Evolutionary conservation across 345 rosid genomes (phyloP).

Genomic region (Corymbia maculata): DNA sequence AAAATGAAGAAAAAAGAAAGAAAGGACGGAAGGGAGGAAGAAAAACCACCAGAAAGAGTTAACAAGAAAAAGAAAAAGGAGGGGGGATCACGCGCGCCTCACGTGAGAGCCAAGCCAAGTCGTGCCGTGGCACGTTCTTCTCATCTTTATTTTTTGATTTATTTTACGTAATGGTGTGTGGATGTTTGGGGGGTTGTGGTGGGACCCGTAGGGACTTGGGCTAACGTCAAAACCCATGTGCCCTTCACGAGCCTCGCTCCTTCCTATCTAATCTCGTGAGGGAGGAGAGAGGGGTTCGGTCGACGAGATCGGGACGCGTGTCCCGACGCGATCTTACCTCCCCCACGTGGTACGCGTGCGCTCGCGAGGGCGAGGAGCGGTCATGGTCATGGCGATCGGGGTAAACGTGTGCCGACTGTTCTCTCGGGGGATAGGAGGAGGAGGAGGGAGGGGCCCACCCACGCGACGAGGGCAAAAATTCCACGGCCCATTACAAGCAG

Average conservation of each 20-base stretch:
- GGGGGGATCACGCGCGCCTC: not conserved
- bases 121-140: not conserved
- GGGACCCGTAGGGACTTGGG: not conserved
- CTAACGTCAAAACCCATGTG: not conserved
- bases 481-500: too few relatives aligned
- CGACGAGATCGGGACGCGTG: not conserved
- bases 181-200: fast-evolving
- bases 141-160: not conserved
- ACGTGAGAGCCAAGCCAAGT: not conserved
- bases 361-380: not conserved
- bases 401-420: not conserved
- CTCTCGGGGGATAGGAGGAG: not conserved
- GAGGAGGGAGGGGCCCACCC: not conserved
- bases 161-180: not conserved
- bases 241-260: not conserved
- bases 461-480: not conserved
- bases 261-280: not conserved
- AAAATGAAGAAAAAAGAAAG: not conserved
- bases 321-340: not conserved
- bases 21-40: too few relatives aligned
- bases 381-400: not conserved
- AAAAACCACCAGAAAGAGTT: too few relatives aligned
- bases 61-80: fast-evolving
- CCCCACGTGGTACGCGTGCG: not conserved
- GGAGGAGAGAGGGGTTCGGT: not conserved